Percentiles rank a stretch among this genome's conserved stretches.
These are phyloP conservation scores for Psilocybe cyanescens DNA, from an alignment of 768 basidiomycete genomes.

Conservation along the genomic window DNA sequence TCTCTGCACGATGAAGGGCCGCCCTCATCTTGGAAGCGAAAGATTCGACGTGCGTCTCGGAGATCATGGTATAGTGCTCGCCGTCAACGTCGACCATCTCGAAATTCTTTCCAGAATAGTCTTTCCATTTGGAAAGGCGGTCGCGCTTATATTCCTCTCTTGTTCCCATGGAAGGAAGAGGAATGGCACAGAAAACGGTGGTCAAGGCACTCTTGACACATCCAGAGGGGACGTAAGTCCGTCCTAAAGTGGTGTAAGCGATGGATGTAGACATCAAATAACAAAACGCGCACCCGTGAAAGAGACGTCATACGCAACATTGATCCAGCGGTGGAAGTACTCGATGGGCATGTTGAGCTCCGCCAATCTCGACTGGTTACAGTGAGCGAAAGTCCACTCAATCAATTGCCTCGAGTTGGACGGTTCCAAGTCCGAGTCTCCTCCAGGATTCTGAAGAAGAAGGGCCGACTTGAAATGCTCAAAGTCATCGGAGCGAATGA, in stretches of 20 bases:
- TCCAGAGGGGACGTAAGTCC: background rate
- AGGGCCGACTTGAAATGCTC: background rate
- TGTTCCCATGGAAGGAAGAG: background rate
- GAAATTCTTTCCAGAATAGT: background rate
- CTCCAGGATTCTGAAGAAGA: background rate
- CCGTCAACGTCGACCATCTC: background rate
- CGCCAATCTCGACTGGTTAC: background rate
- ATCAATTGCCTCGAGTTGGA: background rate
- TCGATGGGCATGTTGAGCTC: background rate
- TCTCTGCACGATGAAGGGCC: background rate
- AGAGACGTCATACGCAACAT: background rate
- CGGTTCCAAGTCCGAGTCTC: background rate
- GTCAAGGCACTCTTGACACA: background rate
- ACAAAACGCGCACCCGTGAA: background rate
- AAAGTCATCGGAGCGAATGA: background rate
- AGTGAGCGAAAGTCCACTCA: background rate
- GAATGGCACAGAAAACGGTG: background rate
- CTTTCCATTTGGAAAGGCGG: background rate
- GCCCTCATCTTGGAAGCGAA: background rate
- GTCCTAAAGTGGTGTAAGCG: background rate
- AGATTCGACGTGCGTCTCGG: background rate
- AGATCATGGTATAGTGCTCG: background rate
- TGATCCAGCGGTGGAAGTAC: background rate
- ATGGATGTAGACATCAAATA: background rate
- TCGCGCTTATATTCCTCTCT: background rate